Percentiles rank a stretch among this genome's conserved stretches.
Evolutionary conservation across 2,329 filamentous ascomycete genomes (phyloP).

Genomic region (Penicillium brasilianum): DNA sequence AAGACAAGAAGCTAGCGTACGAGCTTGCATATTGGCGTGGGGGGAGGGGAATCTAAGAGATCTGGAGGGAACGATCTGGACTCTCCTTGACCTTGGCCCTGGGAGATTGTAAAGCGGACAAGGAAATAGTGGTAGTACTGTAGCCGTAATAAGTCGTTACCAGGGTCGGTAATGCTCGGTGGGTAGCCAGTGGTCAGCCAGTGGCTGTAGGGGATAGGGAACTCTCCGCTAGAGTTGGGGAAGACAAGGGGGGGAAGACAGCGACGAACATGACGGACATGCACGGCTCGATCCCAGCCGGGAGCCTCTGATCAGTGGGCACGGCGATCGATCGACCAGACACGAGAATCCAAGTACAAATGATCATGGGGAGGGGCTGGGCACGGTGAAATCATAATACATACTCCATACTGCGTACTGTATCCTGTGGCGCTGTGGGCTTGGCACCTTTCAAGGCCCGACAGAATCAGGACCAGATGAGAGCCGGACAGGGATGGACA

Average conservation of each 20-base stretch:
- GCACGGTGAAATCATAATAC: constrained; percentile 14
- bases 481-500: constrained; percentile 24
- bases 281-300: constrained; percentile 24
- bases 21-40: constrained; percentile 1
- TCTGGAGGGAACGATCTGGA: not conserved
- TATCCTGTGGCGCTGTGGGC: constrained; percentile 19
- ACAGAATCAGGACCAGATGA: not conserved
- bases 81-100: not conserved
- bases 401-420: no score
- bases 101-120: not conserved
- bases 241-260: not conserved
- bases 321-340: constrained; percentile 30
- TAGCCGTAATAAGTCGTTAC: no score
- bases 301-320: constrained; percentile 29
- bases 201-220: not conserved
- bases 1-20: constrained; percentile 1
- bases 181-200: not conserved
- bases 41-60: not conserved
- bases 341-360: constrained; percentile 1
- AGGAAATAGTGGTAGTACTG: not conserved
- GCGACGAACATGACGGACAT: constrained; percentile 3
- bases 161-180: not conserved
- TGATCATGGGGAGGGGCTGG: constrained; percentile 10
- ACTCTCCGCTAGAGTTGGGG: not conserved
- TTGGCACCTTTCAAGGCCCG: constrained; percentile 9